phyloP scores from a whole-genome alignment of 768 basidiomycete species.

The Rickenella mellea region DNA sequence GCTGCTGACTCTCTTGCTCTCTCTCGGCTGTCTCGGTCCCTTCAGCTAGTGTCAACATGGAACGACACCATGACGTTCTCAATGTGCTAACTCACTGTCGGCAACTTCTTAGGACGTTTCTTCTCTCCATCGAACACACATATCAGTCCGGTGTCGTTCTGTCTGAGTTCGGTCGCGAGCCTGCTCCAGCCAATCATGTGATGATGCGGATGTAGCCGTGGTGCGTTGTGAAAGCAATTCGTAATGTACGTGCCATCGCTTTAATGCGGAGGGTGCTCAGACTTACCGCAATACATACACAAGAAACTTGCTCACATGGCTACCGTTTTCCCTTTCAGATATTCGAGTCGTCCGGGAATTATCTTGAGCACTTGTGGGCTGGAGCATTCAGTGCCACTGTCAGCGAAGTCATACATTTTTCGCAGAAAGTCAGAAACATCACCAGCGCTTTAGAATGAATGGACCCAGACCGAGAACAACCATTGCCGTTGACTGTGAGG shows the following conservation, averaged over 20 bases:
- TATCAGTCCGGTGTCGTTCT: slow-evolving; percentile 45
- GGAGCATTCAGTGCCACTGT: not conserved
- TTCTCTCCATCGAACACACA: slow-evolving; percentile 77
- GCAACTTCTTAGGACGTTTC: slow-evolving; percentile 56
- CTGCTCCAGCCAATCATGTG: slow-evolving; percentile 81
- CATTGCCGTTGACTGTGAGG: no score
- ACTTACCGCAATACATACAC: slow-evolving; percentile 5
- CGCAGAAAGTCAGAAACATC: slow-evolving; percentile 8
- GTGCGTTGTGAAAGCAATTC: slow-evolving; percentile 70
- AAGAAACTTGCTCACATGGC: slow-evolving; percentile 47
- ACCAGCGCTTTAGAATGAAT: slow-evolving; percentile 64
- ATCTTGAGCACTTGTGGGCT: slow-evolving; percentile 59
- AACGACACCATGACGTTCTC: not conserved
- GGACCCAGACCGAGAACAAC: slow-evolving; percentile 64
- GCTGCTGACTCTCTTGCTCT: no score
- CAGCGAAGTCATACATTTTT: not conserved
- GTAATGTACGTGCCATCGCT: slow-evolving; percentile 86
- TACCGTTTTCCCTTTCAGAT: slow-evolving; percentile 55
- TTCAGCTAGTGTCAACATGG: not conserved
- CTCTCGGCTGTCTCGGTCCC: no score
- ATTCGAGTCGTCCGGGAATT: slow-evolving; percentile 54
- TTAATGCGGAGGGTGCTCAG: slow-evolving; percentile 6
- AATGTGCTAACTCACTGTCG: slow-evolving; percentile 46
- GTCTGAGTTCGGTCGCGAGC: slow-evolving; percentile 51
- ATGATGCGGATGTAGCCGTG: slow-evolving; percentile 48